phyloP scores from a whole-genome alignment of 768 basidiomycete species.

The Suillus alpinus region DNA sequence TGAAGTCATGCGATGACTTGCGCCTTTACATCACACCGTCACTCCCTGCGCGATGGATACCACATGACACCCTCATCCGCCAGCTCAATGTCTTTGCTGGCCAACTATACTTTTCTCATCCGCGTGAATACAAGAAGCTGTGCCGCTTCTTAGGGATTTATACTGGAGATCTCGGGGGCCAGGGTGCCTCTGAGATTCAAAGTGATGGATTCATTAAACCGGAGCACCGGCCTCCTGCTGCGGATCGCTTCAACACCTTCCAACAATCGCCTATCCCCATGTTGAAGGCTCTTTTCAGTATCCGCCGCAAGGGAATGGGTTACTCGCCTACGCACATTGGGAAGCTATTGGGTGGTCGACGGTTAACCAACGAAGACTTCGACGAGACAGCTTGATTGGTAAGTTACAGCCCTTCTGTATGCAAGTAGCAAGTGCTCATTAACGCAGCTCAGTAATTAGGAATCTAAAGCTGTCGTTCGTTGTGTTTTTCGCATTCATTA shows the following conservation, averaged over 20 bases:
- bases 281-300: conserved; percentile 16
- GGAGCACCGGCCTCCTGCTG: conserved; percentile 1
- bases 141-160: conserved; percentile 38
- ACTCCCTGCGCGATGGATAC: conserved; percentile 15
- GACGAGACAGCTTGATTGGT: not conserved
- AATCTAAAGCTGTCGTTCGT: not conserved
- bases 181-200: conserved; percentile 36
- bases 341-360: conserved; percentile 31
- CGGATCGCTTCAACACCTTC: conserved; percentile 23
- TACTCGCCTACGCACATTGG: conserved; percentile 42
- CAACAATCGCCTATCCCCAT: conserved; percentile 33
- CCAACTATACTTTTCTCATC: conserved; percentile 39
- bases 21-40: conserved; percentile 20
- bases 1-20: conserved; percentile 36
- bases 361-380: conserved; percentile 27
- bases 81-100: conserved; percentile 46
- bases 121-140: conserved; percentile 29
- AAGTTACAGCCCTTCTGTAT: not conserved
- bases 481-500: too few species aligned
- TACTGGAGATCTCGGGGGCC: conserved; percentile 42
- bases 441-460: not conserved
- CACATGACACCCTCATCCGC: conserved; percentile 13
- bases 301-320: conserved; percentile 39
- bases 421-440: not conserved
- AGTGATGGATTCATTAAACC: conserved; percentile 20